Evolutionary conservation across 225 moss, liverwort and hornwort species (phyloP), one percentile per base, ranked within the genome.

Genomic region (Physcomitrium patens): DNA sequence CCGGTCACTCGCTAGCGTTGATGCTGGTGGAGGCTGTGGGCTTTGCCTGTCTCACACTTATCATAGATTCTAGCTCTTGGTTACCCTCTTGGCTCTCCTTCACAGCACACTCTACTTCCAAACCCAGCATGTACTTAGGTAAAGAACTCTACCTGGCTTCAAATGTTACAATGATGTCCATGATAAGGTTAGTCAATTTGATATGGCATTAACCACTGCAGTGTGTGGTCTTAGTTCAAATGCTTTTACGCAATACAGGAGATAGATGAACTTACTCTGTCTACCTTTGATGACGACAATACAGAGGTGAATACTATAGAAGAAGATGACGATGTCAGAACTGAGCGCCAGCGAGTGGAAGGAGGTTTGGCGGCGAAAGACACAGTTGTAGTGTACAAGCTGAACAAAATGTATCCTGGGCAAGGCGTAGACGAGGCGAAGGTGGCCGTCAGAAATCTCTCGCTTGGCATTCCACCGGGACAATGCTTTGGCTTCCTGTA

Each of bases 401-500:
- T 96, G 37, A 81, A 83, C 71, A 96, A 96, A 81, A 62, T 90
- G 9, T 94, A 86, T 77, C 80, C 85, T 44, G 85, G 81, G 26
- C 77, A 80, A 31, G 90, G 88, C 72, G 27, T 47, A 2, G 88
- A 92, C 54, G 70, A 66, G 24, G 70, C 47, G 8, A 92, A 92
- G 71, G 83, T 87, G 79, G 96, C 94, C 14, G 91, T 96, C 12
- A 75, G 59, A 75, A 82, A 84, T 75, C 90, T 96, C 37, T 94
- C 86, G 62, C 86, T 96, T 24, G 96, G 92, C 67, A 92, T 96
- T 42, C 87, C 94, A 65, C 79, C 89, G 1, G 88, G 94, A 22
- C 78, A 96, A 85, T 96, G 96, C 46, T 96, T 96, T 74, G 96
- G 96, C 44, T 90, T 96, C 42, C 78, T 96, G 96, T 96, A 86